Percentiles rank a stretch among this genome's conserved stretches.
phyloP scores from a whole-genome alignment of 225 moss, liverwort and hornwort species.

The Asterella californica region DNA sequence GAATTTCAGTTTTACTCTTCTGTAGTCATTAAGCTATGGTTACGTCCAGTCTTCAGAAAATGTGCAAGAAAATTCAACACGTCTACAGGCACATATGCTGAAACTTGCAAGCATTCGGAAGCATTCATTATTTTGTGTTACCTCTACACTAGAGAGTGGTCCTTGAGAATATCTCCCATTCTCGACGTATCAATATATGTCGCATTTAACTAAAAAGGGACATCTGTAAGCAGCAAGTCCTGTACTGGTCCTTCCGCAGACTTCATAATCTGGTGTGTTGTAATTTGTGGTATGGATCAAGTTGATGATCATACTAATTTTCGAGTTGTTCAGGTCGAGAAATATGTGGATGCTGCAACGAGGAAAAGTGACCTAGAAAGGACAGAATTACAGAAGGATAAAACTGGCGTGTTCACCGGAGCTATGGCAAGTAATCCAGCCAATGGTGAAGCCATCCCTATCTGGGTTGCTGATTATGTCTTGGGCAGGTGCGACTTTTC shows the following conservation, averaged over 20 bases:
- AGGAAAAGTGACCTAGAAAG: conserved; percentile 91
- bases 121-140: neutral
- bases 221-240: neutral
- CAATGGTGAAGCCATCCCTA: conserved; percentile 72
- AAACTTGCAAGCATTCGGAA: neutral
- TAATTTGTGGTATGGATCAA: neutral
- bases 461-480: conserved; percentile 98
- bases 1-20: neutral
- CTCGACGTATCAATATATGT: too few relatives aligned
- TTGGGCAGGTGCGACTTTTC: conserved; percentile 64
- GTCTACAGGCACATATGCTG: neutral
- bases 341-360: conserved; percentile 80
- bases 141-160: too few relatives aligned
- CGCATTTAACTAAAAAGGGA: too few relatives aligned
- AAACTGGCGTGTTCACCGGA: conserved; percentile 85
- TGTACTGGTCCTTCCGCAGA: neutral
- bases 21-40: neutral
- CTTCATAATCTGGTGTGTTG: neutral
- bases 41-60: neutral
- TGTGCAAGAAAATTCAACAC: too few relatives aligned
- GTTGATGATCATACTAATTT: neutral
- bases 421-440: conserved; percentile 73
- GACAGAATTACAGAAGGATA: conserved; percentile 89
- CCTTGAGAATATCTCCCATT: too few relatives aligned
- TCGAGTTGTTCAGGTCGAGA: conserved; percentile 47